A percentile compares a stretch with the other conserved stretches of the same genome.
Evolutionary conservation across 2,329 filamentous ascomycete genomes (phyloP).

Genomic region (Ophioceras dolichostomum): DNA sequence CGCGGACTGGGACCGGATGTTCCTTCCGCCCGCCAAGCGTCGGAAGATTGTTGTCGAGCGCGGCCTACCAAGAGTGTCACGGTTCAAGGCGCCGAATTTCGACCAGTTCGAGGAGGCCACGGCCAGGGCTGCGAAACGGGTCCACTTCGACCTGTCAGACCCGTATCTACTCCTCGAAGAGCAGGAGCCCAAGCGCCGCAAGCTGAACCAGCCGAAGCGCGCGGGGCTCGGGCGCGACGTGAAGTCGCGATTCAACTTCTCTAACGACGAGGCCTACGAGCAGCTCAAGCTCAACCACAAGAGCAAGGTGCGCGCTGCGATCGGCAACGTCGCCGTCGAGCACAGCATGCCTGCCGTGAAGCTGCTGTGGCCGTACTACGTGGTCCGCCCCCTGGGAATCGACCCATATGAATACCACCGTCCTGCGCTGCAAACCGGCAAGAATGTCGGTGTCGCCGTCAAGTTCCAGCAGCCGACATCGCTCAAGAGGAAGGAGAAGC

Average conservation of each 20-base stretch:
- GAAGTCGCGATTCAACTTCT: constrained; percentile 80
- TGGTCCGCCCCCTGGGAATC: constrained; percentile 63
- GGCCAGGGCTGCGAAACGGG: constrained; percentile 60
- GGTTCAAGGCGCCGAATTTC: constrained; percentile 56
- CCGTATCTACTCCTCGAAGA: constrained; percentile 74
- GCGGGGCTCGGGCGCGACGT: constrained; percentile 61
- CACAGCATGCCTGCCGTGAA: constrained; percentile 87
- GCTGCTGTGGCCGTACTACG: constrained; percentile 92
- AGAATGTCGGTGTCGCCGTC: constrained; percentile 53
- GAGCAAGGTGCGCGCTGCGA: constrained; percentile 85
- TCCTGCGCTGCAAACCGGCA: constrained; percentile 62
- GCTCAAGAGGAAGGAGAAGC: constrained; percentile 71
- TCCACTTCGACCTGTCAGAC: constrained; percentile 79
- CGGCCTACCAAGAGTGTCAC: constrained; percentile 44
- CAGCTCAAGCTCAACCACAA: constrained; percentile 93
- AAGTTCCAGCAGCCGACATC: constrained; percentile 56
- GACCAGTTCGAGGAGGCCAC: constrained; percentile 71
- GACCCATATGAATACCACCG: constrained; percentile 71
- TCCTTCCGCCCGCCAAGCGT: constrained; percentile 45
- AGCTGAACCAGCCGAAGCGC: constrained; percentile 50
- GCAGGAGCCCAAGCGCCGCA: constrained; percentile 46
- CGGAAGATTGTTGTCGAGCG: constrained; percentile 41
- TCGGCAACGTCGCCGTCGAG: constrained; percentile 86
- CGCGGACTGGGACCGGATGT: constrained; percentile 53
- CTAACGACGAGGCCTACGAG: constrained; percentile 93